A percentile compares a stretch with the other conserved stretches of the same genome.
phyloP scores from a whole-genome alignment of 352 stramenopile genomes.

The Blastocystis sp. region DNA sequence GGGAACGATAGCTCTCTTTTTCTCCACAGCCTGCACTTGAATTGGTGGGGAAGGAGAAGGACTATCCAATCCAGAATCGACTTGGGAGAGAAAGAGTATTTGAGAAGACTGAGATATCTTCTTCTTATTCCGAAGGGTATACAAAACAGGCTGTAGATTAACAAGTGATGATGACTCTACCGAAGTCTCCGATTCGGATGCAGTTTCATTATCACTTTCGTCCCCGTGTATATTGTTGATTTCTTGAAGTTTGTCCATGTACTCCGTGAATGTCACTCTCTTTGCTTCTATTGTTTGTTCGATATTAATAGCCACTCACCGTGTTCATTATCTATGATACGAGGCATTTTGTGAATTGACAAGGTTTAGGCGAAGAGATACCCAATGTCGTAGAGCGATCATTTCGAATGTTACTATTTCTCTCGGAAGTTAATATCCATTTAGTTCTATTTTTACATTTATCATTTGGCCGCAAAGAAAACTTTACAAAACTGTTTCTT shows the following conservation, averaged over 20 bases:
- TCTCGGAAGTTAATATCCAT: neutral
- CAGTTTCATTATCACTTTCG: slow-evolving; percentile 9
- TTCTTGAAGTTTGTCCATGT: neutral
- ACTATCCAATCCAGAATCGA: neutral
- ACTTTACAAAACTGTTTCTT: no score
- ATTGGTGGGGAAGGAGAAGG: neutral
- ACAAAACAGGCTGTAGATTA: slow-evolving; percentile 16
- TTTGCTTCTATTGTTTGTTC: neutral
- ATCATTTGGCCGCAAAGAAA: neutral
- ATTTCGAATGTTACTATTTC: neutral
- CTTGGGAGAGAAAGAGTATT: slow-evolving; percentile 33
- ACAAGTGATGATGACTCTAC: neutral
- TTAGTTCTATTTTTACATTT: neutral
- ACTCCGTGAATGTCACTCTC: slow-evolving; percentile 22
- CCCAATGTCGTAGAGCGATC: neutral
- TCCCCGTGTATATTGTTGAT: neutral
- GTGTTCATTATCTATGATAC: slow-evolving; percentile 29
- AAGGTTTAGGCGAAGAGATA: neutral
- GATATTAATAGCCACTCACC: neutral
- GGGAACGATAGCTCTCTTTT: neutral
- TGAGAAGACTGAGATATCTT: slow-evolving; percentile 24
- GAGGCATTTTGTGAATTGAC: slow-evolving; percentile 38
- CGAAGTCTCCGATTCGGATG: slow-evolving; percentile 39
- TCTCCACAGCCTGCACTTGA: neutral
- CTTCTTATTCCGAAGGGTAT: slow-evolving; percentile 6